Evolutionary conservation across 352 stramenopile genomes (phyloP), one percentile per base, ranked within the genome.

Genomic region (Globisporangium uncinulatum): DNA sequence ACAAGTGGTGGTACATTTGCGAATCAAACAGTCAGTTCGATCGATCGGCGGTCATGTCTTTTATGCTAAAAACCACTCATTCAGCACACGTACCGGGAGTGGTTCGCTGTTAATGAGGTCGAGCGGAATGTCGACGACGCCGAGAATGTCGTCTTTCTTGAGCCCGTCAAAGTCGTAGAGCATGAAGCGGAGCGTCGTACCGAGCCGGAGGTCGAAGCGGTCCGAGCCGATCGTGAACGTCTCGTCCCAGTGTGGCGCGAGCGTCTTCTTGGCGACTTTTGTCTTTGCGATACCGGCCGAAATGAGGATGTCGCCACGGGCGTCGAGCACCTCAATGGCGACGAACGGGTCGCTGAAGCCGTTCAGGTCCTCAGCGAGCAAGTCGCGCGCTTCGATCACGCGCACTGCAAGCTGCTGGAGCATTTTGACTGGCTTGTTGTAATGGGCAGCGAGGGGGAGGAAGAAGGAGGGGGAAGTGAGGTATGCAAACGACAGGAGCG

Each of bases 341-440:
- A 86, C 77, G 61, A 81, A 90, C 54, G 80, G 80, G 62, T 90
- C 80, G 68, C 79, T 91, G 39, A 76, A 80, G 54, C 83, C 83
- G 54, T 85, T 87, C 29, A 76, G 51, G 67, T 90, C 83, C 47
- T 73, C 79, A 3, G 71, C 74, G 51, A 87, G 69, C 37, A 92
- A 71, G 24, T 69, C 75, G 21, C 75, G 70, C 43, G 83, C 83
- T 63, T 73, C 73, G 19, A 74, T 69, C 46, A 92, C 54, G 45
- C 63, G 68, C 59, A 87, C 74, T 13, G 66, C 51, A 37, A 81
- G 69, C 59, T 76, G 68, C 51, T 60, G 58, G 51, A 67, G 45
- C 49, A 63, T 62, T 20, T 14, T 60, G 21, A 29, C 24, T 29
- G 24, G 24, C 24, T 29, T 1, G 24, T 29, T 29, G 24, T 1